Percentiles rank a stretch among this genome's conserved stretches.
phyloP scores from a whole-genome alignment of 2,329 filamentous ascomycete genomes.

The Colletotrichum agaves region DNA sequence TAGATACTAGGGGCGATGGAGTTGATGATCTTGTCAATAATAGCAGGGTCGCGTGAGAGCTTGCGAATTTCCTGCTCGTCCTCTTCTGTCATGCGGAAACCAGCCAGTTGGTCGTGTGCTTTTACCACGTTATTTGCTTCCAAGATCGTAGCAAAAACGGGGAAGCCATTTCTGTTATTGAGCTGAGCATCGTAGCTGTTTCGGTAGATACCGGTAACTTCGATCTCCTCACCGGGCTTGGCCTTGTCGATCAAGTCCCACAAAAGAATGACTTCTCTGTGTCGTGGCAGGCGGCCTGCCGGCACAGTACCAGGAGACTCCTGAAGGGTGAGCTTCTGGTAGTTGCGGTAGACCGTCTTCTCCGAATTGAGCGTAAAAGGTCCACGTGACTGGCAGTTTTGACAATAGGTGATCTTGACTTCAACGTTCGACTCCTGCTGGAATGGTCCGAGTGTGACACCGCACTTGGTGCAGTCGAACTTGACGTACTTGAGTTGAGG shows the following conservation, averaged over 20 bases:
- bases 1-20: slow-evolving; percentile 98
- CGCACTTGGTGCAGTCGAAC: slow-evolving; percentile 96
- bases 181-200: slow-evolving; percentile 98
- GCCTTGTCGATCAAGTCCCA: slow-evolving; percentile 97
- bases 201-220: slow-evolving; percentile 95
- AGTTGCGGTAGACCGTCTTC: slow-evolving; percentile 98
- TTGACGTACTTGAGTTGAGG: slow-evolving; percentile 98
- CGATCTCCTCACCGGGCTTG: slow-evolving; percentile 97
- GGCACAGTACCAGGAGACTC: slow-evolving; percentile 98
- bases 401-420: slow-evolving; percentile 95
- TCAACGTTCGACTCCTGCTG: slow-evolving; percentile 97
- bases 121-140: slow-evolving; percentile 98
- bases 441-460: slow-evolving; percentile 91
- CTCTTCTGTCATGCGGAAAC: slow-evolving; percentile 93
- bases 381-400: slow-evolving; percentile 93
- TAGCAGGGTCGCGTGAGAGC: slow-evolving; percentile 88
- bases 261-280: slow-evolving; percentile 92
- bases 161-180: slow-evolving; percentile 98
- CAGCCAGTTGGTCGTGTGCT: slow-evolving; percentile 95
- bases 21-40: slow-evolving; percentile 90
- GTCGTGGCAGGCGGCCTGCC: slow-evolving; percentile 90
- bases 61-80: slow-evolving; percentile 92
- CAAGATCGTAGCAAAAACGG: slow-evolving; percentile 96
- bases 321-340: slow-evolving; percentile 96
- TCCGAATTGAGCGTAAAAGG: slow-evolving; percentile 97